A percentile compares a stretch with the other conserved stretches of the same genome.
Conservation (phyloP, 352 stramenopile genomes). For the Albugo laibachii region DNA sequence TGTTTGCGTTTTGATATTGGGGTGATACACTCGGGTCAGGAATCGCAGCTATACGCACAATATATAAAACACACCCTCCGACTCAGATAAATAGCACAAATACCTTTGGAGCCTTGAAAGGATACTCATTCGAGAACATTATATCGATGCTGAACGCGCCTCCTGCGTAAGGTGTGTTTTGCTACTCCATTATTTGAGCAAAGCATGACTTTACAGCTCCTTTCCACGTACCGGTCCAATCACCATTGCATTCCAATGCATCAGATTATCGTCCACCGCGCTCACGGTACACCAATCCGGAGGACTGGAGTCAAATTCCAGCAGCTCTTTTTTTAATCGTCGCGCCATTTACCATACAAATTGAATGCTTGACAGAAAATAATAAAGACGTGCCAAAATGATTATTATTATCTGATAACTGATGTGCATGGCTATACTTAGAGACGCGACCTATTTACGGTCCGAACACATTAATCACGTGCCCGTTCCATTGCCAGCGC, state of each 20-base stretch:
- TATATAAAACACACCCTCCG: not conserved
- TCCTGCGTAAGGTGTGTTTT: constrained; percentile 70
- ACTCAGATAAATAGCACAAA: not conserved
- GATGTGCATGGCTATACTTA: too few species aligned
- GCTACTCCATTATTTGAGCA: constrained; percentile 12
- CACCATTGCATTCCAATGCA: constrained; percentile 84
- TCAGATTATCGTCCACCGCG: constrained; percentile 70
- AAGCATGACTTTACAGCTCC: not conserved
- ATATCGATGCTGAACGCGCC: constrained; percentile 90
- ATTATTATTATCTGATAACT: too few species aligned
- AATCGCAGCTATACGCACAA: constrained; percentile 61
- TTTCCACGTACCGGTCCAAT: constrained; percentile 48
- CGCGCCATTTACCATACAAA: too few species aligned
- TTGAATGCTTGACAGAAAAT: too few species aligned
- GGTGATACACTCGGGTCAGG: constrained; percentile 91
- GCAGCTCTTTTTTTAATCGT: constrained; percentile 32
- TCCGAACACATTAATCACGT: too few species aligned
- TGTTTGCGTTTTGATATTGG: constrained; percentile 89
- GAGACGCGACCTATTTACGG: too few species aligned
- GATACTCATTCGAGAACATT: constrained; percentile 92
- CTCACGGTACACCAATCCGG: constrained; percentile 78
- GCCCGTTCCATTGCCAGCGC: too few species aligned
- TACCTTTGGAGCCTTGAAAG: constrained; percentile 85
- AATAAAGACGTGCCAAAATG: too few species aligned
- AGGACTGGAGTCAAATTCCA: constrained; percentile 79